Percentiles rank a stretch among this genome's conserved stretches.
Conservation (phyloP, 2,329 filamentous ascomycete species). For the Talaromyces pinophilus region DNA sequence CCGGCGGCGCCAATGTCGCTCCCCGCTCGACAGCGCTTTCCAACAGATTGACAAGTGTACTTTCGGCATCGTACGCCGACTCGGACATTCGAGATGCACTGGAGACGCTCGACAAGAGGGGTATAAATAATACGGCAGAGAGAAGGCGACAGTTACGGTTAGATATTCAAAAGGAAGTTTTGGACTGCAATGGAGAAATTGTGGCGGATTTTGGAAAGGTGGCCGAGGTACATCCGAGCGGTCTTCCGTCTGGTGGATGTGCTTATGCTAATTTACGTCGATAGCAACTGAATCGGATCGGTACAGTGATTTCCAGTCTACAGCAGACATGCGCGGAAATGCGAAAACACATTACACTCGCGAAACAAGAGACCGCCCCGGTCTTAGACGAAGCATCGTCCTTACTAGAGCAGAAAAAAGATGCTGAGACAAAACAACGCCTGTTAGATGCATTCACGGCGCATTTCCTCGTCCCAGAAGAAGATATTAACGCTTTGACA, state of each 20-base stretch:
- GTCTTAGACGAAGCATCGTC: conserved; percentile 75
- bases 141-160: conserved; percentile 76
- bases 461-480: conserved; percentile 82
- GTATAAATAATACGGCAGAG: conserved; percentile 72
- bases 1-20: conserved; percentile 30
- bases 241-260: too few species aligned
- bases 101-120: conserved; percentile 71
- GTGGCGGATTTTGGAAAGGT: conserved; percentile 86
- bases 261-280: background rate
- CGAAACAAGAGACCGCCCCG: conserved; percentile 71
- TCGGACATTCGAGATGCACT: conserved; percentile 86
- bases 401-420: conserved; percentile 70
- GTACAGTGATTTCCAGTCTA: conserved; percentile 71
- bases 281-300: conserved; percentile 84
- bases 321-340: conserved; percentile 81
- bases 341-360: conserved; percentile 72
- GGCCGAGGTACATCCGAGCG: conserved; percentile 60
- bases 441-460: conserved; percentile 74
- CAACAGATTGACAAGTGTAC: conserved; percentile 77
- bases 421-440: conserved; percentile 77
- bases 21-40: conserved; percentile 66
- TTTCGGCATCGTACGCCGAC: conserved; percentile 91
- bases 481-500: conserved; percentile 74
- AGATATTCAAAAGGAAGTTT: conserved; percentile 86
- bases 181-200: conserved; percentile 87